Percentiles rank a stretch among this genome's conserved stretches.
Evolutionary conservation across 2,329 filamentous ascomycete genomes (phyloP).

Genomic region (Colletotrichum camelliae): DNA sequence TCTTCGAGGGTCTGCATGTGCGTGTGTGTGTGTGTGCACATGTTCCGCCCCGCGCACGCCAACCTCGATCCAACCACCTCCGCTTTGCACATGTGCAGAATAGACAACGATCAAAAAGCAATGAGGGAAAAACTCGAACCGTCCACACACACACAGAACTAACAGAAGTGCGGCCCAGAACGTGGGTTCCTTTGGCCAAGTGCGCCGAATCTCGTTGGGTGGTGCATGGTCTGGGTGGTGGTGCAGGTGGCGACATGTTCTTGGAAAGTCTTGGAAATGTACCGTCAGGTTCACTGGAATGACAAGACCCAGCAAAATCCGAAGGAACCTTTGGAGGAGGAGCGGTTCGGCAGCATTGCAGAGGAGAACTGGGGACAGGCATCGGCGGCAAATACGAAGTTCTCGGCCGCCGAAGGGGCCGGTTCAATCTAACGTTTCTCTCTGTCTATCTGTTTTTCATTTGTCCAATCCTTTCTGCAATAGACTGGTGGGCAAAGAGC

Average conservation of each 20-base stretch:
- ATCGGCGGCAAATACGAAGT: constrained; percentile 2
- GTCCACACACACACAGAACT: neutral
- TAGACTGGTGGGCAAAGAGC: neutral
- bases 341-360: neutral
- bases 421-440: neutral
- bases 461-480: neutral
- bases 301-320: too few relatives aligned
- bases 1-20: neutral
- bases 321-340: neutral
- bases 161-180: neutral
- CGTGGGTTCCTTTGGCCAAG: neutral
- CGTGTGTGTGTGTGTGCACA: neutral
- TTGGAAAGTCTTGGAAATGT: neutral
- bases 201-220: neutral
- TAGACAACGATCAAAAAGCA: neutral
- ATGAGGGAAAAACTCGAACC: neutral
- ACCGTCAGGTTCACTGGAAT: neutral
- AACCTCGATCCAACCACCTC: constrained; percentile 1
- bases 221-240: neutral
- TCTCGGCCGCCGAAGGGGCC: constrained; percentile 6
- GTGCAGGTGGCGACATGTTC: neutral
- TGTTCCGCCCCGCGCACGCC: neutral
- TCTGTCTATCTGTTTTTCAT: too few relatives aligned
- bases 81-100: neutral
- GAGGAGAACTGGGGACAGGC: neutral